These are phyloP conservation scores for Xylariales sp. DNA, from an alignment of 2,329 filamentous ascomycete genomes.

Conservation along the genomic window DNA sequence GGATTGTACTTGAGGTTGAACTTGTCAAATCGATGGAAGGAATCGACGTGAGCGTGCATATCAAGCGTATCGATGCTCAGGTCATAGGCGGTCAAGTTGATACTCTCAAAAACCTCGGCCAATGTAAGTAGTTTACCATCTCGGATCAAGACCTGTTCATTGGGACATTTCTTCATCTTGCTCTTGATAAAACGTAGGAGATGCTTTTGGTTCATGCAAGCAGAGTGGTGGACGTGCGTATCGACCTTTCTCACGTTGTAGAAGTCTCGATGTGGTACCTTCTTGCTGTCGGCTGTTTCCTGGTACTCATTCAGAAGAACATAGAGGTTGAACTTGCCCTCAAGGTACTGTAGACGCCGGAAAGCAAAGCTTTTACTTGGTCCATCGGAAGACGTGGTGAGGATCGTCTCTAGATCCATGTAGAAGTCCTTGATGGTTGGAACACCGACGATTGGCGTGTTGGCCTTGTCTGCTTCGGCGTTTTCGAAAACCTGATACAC, in stretches of 20 bases:
- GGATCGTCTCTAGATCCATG: conserved; percentile 82
- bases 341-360: conserved; percentile 86
- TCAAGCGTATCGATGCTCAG: conserved; percentile 96
- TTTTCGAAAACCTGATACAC: conserved; percentile 91
- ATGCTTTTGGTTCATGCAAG: conserved; percentile 99
- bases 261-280: conserved; percentile 95
- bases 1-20: conserved; percentile 99
- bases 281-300: conserved; percentile 96
- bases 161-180: conserved; percentile 98
- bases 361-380: conserved; percentile 97
- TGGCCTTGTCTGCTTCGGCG: conserved; percentile 53
- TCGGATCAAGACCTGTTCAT: conserved; percentile 87
- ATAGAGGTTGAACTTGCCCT: conserved; percentile 96
- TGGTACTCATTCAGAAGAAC: conserved; percentile 93
- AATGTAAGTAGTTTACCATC: conserved; percentile 91
- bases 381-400: conserved; percentile 88
- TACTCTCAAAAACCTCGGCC: conserved; percentile 91
- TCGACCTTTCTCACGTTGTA: conserved; percentile 99
- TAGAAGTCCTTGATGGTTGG: conserved; percentile 94
- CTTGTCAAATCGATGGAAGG: conserved; percentile 98
- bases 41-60: conserved; percentile 99
- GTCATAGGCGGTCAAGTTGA: conserved; percentile 95
- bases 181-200: conserved; percentile 97
- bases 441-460: conserved; percentile 72
- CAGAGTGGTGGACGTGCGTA: conserved; percentile 97